phyloP scores from a whole-genome alignment of 371 early-diverging fungal genomes.

The Lichtheimia ornata region DNA sequence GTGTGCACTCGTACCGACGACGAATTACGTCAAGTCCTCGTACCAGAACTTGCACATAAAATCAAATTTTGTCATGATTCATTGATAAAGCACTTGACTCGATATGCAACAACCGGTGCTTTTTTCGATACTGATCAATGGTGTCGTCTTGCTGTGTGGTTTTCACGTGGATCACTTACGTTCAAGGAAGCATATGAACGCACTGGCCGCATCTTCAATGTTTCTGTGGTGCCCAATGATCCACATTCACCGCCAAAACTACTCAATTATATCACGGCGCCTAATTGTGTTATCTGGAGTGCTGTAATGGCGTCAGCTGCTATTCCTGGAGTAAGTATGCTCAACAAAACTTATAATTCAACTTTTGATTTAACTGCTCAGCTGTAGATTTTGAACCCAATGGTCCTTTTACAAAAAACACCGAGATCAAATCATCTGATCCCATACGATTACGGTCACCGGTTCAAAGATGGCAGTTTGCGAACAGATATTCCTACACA shows the following conservation, averaged over 20 bases:
- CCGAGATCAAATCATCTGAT: constrained; percentile 58
- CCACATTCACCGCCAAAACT: constrained; percentile 80
- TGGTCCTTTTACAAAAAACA: constrained; percentile 79
- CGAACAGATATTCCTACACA: constrained; percentile 84
- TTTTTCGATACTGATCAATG: constrained; percentile 76
- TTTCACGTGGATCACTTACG: constrained; percentile 83
- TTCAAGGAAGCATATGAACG: constrained; percentile 88
- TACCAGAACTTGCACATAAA: constrained; percentile 58
- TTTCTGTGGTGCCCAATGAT: constrained; percentile 81
- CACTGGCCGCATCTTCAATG: constrained; percentile 87
- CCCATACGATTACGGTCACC: constrained; percentile 78
- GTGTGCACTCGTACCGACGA: constrained; percentile 80
- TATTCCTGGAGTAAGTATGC: constrained; percentile 47
- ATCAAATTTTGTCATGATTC: constrained; percentile 67
- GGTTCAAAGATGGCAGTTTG: constrained; percentile 89
- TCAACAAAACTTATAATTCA: too few species aligned
- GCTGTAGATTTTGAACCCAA: constrained; percentile 72
- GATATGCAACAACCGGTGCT: constrained; percentile 45
- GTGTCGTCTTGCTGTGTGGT: constrained; percentile 72
- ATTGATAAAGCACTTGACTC: constrained; percentile 31
- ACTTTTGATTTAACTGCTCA: too few species aligned
- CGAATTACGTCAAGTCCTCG: constrained; percentile 69
- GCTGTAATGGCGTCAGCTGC: constrained; percentile 65
- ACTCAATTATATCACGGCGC: constrained; percentile 74
- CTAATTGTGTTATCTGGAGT: constrained; percentile 86